Percentiles rank a stretch among this genome's conserved stretches.
Evolutionary conservation across 495 filamentous ascomycete species (phyloP).

Genomic region (Penicillium bialowiezense): DNA sequence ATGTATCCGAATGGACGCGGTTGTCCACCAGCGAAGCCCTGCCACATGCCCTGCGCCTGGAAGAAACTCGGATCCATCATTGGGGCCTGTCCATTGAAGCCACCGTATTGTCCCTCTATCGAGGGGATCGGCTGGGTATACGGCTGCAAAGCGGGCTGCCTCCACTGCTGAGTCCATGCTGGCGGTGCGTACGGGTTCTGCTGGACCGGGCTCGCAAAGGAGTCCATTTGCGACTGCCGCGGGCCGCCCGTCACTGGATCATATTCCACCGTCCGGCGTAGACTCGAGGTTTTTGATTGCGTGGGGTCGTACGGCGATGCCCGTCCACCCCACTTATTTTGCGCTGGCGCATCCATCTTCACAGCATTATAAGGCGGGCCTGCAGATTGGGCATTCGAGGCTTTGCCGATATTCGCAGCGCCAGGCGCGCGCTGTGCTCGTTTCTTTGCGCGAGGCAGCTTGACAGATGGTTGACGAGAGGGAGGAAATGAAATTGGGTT

Average conservation of each 20-base stretch:
- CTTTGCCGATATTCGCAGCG: slow-evolving; percentile 1
- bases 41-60: no score
- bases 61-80: slow-evolving; percentile 1
- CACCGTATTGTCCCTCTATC: slow-evolving; percentile 4
- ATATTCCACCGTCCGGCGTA: background rate
- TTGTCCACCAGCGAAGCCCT: background rate
- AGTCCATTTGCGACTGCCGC: background rate
- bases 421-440: slow-evolving; percentile 11
- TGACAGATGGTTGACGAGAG: slow-evolving; percentile 1
- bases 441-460: slow-evolving; percentile 18
- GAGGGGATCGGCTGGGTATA: background rate
- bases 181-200: no score
- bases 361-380: background rate
- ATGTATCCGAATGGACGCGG: no score
- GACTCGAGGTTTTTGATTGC: background rate
- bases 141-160: background rate
- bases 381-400: slow-evolving; percentile 2
- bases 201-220: no score
- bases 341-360: background rate
- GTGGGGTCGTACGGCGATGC: background rate
- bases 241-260: background rate
- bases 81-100: slow-evolving; percentile 17
- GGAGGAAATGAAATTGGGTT: background rate
- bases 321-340: background rate
- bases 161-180: no score